phyloP scores from a whole-genome alignment of 2,329 filamentous ascomycete genomes.

The Domatiomyces catenatus region DNA sequence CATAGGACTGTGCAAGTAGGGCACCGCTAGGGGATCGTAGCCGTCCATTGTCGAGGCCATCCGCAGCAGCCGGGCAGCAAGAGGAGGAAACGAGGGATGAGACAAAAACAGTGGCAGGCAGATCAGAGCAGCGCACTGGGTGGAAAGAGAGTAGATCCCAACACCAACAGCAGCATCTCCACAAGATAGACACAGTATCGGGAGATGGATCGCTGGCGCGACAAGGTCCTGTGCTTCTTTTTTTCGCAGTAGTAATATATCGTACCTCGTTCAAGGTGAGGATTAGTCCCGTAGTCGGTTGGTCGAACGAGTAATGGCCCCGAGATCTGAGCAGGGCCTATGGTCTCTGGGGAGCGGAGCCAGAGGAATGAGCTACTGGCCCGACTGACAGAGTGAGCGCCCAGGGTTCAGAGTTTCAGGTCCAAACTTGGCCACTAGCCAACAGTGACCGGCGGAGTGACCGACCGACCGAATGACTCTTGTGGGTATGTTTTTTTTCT shows the following conservation, averaged over 20 bases:
- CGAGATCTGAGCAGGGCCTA: background rate
- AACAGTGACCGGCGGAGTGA: background rate
- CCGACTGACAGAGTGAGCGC: background rate
- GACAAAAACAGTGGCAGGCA: background rate
- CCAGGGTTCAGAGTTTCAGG: background rate
- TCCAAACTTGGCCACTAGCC: background rate
- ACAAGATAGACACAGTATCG: background rate
- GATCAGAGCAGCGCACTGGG: background rate
- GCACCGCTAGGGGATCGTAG: constrained; percentile 47
- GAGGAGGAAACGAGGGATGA: background rate
- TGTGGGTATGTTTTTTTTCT: background rate
- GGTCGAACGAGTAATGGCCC: background rate
- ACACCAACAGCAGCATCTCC: background rate
- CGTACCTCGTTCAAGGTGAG: background rate
- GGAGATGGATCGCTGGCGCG: background rate
- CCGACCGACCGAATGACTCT: background rate
- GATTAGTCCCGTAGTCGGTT: background rate
- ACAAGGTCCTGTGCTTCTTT: background rate
- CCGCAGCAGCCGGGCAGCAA: background rate
- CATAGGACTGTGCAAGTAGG: constrained; percentile 45
- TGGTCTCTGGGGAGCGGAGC: background rate
- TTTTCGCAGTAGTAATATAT: background rate
- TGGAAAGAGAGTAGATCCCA: background rate
- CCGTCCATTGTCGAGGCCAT: constrained; percentile 33
- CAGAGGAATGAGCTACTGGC: background rate